phyloP scores from a whole-genome alignment of 257 asterid genomes.

The Asclepias syriaca region DNA sequence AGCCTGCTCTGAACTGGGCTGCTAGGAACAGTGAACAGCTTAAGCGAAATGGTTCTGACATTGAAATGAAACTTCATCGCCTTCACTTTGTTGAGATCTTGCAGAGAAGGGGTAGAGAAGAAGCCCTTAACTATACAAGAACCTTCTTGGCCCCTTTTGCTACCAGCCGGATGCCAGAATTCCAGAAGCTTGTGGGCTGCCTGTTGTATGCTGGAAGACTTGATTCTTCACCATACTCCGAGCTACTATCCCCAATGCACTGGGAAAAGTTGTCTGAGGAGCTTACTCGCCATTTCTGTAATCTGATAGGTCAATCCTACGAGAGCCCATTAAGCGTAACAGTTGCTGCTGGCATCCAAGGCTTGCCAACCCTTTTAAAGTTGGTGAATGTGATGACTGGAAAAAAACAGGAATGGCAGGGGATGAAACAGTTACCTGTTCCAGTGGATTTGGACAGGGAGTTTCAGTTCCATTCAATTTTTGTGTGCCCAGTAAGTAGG shows the following conservation, averaged over 20 bases:
- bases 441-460: conserved; percentile 77
- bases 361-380: conserved; percentile 76
- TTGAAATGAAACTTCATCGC: conserved; percentile 76
- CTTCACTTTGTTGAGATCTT: conserved; percentile 75
- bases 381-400: conserved; percentile 76
- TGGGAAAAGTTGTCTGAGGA: conserved; percentile 75
- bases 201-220: conserved; percentile 74
- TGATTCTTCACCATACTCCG: conserved; percentile 76
- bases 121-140: conserved; percentile 67
- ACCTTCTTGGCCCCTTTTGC: conserved; percentile 58
- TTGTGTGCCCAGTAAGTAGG: conserved; percentile 89
- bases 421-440: conserved; percentile 83
- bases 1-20: conserved; percentile 87
- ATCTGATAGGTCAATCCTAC: conserved; percentile 65
- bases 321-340: conserved; percentile 75
- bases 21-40: conserved; percentile 51
- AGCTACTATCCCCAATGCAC: conserved; percentile 51
- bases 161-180: conserved; percentile 54
- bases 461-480: conserved; percentile 85
- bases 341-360: conserved; percentile 81
- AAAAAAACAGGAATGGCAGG: conserved; percentile 82
- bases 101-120: conserved; percentile 64
- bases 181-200: conserved; percentile 81
- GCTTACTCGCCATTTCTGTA: conserved; percentile 66
- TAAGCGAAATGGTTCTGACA: conserved; percentile 49